Evolutionary conservation across 768 basidiomycete species (phyloP), one percentile per base, ranked within the genome.

Genomic region (Gyrodon lividus): DNA sequence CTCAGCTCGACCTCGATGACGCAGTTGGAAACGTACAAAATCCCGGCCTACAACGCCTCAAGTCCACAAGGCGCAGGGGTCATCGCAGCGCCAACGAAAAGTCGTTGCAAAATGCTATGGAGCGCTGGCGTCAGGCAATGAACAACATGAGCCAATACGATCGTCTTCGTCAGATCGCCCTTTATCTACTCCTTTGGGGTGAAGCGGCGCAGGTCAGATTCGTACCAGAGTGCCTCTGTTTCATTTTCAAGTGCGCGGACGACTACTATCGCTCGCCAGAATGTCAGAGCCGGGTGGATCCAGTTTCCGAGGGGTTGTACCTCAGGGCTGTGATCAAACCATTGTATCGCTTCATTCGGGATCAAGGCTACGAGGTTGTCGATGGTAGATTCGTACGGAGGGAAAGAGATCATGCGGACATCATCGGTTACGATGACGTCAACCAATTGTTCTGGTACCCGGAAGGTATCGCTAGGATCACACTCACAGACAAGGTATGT

Each of bases 381-480:
- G 96, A 98, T 63, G 93, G 93, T 33, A 92, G 92, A 71, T 98
- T 96, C 69, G 88, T 98, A 38, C 80, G 92, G 64, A 79, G 89
- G 64, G 97, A 99, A 77, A 78, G 77, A 66, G 97, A 99, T 63
- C 97, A 98, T 65, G 85, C 92, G 43, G 79, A 84, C 55, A 94
- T 98, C 62, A 96, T 99, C 63, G 97, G 97, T 4, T 99, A 99
- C 63, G 97, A 99, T 69, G 97, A 99, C 71, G 88, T 98, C 56
- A 99, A 99, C 67, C 96, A 99, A 68, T 73, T 99, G 42, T 99
- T 99, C 72, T 99, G 96, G 97, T 99, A 98, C 69, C 97, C 96
- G 3, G 97, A 99, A 58, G 97, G 97, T 28, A 94, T 99, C 62
- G 90, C 94, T 9, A 77, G 92, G 26, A 98, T 99, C 62, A 82